phyloP scores from a whole-genome alignment of 352 stramenopile genomes.

The Phytophthora ramorum region DNA sequence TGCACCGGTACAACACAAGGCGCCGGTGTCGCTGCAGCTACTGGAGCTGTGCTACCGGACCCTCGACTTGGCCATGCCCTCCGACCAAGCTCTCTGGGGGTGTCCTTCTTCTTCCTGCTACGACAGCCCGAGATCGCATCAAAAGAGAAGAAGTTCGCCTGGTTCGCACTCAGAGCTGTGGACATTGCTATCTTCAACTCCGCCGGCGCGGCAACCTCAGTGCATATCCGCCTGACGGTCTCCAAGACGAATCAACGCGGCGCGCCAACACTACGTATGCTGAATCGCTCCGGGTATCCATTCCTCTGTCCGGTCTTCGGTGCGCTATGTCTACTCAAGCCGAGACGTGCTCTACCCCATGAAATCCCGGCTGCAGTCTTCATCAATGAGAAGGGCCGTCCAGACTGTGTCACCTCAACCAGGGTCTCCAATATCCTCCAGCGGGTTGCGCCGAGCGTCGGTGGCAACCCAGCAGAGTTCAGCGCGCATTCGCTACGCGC shows the following conservation, averaged over 20 bases:
- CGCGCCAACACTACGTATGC: not conserved
- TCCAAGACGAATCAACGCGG: slow-evolving; percentile 15
- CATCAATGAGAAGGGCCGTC: not conserved
- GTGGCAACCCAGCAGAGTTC: not conserved
- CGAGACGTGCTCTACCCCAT: not conserved
- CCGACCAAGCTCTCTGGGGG: slow-evolving; percentile 19
- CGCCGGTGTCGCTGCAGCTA: not conserved
- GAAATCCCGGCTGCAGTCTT: slow-evolving; percentile 7
- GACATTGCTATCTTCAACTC: not conserved
- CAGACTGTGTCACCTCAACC: not conserved
- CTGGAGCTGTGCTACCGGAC: slow-evolving; percentile 4
- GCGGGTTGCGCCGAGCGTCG: not conserved
- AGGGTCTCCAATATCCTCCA: not conserved
- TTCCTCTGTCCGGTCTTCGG: slow-evolving; percentile 8
- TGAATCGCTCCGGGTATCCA: slow-evolving; percentile 5
- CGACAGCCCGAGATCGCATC: slow-evolving; percentile 5
- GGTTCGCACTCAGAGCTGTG: slow-evolving; percentile 8
- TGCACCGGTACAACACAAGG: slow-evolving; percentile 2
- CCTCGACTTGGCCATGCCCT: not conserved
- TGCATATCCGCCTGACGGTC: slow-evolving; percentile 2
- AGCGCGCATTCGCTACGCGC: slow-evolving; percentile 13
- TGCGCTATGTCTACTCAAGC: not conserved
- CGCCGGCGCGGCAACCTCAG: not conserved
- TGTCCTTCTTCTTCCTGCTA: slow-evolving; percentile 19
- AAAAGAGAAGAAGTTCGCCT: not conserved